phyloP scores from a whole-genome alignment of 441 rosid species.

The Populus tomentosa region DNA sequence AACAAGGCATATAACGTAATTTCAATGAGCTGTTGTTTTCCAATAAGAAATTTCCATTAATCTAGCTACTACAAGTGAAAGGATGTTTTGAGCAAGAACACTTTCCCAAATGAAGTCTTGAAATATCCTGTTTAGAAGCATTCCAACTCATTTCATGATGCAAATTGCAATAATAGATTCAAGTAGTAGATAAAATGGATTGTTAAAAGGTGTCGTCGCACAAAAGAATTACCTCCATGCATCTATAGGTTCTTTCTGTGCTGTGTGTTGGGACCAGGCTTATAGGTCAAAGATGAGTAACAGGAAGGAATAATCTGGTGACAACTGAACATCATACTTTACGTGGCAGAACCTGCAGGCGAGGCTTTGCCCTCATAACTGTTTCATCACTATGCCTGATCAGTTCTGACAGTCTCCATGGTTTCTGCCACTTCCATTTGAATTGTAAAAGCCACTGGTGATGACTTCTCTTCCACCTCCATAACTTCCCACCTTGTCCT shows the following conservation, averaged over 20 bases:
- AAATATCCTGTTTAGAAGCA: no score
- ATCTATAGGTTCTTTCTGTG: constrained; percentile 23
- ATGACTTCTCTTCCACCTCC: constrained; percentile 99
- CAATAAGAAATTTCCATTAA: neutral
- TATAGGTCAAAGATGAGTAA: constrained; percentile 34
- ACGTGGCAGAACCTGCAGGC: constrained; percentile 39
- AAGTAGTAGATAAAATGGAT: neutral
- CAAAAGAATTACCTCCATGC: constrained; percentile 43
- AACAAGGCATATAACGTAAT: neutral
- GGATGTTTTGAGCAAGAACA: neutral
- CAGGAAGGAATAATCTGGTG: constrained; percentile 22
- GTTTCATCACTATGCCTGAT: constrained; percentile 87
- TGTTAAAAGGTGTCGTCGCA: neutral
- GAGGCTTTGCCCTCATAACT: constrained; percentile 60
- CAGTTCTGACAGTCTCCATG: constrained; percentile 95
- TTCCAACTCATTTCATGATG: neutral
- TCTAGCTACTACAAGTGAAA: neutral
- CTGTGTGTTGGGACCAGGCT: constrained; percentile 26
- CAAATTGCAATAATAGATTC: neutral
- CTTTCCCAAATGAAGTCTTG: neutral
- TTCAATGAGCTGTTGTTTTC: neutral
- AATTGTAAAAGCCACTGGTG: constrained; percentile 94
- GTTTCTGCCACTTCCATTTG: constrained; percentile 99
- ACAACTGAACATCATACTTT: constrained; percentile 28
- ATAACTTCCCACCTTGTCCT: constrained; percentile 78